Evolutionary conservation across 352 stramenopile species (phyloP).

Genomic region (Phytophthora litchii): DNA sequence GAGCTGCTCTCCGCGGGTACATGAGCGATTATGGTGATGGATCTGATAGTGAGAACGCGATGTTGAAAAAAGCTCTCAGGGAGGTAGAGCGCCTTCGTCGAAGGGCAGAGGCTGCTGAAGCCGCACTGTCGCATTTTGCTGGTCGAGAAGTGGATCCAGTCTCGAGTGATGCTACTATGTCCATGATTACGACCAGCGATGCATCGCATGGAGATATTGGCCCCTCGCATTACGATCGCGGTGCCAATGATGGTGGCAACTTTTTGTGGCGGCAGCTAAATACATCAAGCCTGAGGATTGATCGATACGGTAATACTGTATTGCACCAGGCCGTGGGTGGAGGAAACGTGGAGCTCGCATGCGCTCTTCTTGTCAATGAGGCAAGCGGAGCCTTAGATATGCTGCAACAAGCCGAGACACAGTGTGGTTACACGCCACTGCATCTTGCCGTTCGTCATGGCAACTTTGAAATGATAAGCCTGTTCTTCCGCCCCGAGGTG

Average conservation of each 20-base stretch:
- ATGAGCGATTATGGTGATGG: conserved; percentile 21
- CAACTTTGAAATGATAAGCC: conserved; percentile 65
- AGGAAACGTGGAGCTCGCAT: conserved; percentile 53
- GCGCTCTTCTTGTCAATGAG: conserved; percentile 54
- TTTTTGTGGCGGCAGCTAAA: conserved; percentile 31
- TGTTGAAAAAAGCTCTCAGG: conserved; percentile 53
- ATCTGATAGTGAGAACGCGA: conserved; percentile 33
- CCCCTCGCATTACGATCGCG: conserved; percentile 13
- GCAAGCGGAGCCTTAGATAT: conserved; percentile 46
- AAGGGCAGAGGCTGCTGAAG: conserved; percentile 67
- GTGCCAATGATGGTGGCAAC: conserved; percentile 1
- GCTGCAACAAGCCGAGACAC: conserved; percentile 57
- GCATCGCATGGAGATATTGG: conserved; percentile 5
- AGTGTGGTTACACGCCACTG: conserved; percentile 63
- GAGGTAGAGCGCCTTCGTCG: conserved; percentile 64
- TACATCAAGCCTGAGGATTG: conserved; percentile 37
- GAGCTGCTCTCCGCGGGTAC: conserved; percentile 18
- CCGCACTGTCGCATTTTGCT: conserved; percentile 49
- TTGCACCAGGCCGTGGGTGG: conserved; percentile 53
- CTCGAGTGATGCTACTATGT: conserved; percentile 14
- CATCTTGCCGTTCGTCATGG: conserved; percentile 66
- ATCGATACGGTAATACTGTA: conserved; percentile 64
- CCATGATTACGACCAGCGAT: conserved; percentile 25
- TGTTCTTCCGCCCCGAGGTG: conserved; percentile 83
- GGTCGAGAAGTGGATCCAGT: conserved; percentile 16